Evolutionary conservation across 2,329 filamentous ascomycete genomes (phyloP), one percentile per base, ranked within the genome.

Genomic region (Plenodomus biglobosus): DNA sequence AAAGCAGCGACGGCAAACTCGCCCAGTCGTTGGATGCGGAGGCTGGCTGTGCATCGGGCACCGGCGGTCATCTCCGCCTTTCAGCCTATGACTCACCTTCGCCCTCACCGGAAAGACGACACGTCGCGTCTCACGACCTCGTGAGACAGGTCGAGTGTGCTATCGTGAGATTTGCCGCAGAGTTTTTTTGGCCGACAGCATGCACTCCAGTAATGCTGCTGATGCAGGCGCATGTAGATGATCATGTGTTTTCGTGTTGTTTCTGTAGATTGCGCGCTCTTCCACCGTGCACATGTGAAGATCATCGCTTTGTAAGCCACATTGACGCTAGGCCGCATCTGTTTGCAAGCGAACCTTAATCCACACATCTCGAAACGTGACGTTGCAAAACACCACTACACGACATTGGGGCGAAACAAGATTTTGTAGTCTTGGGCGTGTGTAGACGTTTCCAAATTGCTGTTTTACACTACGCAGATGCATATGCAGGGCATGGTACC

Each of bases 51-150:
- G 35, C 16, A 20, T 18, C 35, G 35, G 4, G 16, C 35, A 37
- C 13, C 15, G 16, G 35, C 35, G 10, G 35, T 40, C 44, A 24
- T 45, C 38, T 48, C 54, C 52, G 56, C 47, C 51, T 42, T n/a
- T 52, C 39, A 41, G 51, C 49, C 46, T 50, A 60, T 60, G 57
- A 60, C 57, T 60, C 57, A 60, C 50, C 50, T 36, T 36, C 44
- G 42, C 43, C 47, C 50, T 55, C 50, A 55, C 56, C 50, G 52
- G 52, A 45, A 49, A 45, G 46, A 55, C 43, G 46, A 57, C 54
- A 55, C 51, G 49, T 56, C 39, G 49, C 47, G 37, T 44, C 27
- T 32, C 27, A 32, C 27, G 27, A 32, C 15, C 27, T 11, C 6
- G 27, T 32, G 27, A 24, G 10, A 32, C 27, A 32, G 27, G 27